These are phyloP conservation scores for Mycena polygramma DNA, from an alignment of 768 basidiomycete genomes.

Conservation along the genomic window DNA sequence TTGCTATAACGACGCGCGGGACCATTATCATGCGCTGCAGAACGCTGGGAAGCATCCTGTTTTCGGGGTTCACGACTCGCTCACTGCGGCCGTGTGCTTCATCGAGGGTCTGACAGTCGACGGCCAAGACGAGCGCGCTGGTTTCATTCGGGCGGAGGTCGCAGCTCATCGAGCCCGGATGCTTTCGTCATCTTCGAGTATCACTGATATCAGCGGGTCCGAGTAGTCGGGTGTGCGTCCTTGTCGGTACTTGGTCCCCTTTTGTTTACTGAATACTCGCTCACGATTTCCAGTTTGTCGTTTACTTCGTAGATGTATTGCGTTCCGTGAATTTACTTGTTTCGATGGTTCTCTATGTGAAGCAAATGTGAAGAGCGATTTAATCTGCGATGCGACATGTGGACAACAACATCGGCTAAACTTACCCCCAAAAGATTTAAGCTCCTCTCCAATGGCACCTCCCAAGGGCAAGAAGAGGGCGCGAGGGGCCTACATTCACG, in stretches of 20 bases:
- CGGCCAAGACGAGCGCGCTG: neutral
- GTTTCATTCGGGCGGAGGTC: conserved; percentile 7
- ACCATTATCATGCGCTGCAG: neutral
- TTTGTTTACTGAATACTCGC: too few relatives aligned
- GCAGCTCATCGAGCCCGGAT: neutral
- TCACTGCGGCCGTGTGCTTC: neutral
- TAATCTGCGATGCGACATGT: too few relatives aligned
- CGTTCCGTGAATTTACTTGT: too few relatives aligned
- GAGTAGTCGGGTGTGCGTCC: too few relatives aligned
- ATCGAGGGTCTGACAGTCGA: neutral
- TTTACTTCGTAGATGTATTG: too few relatives aligned
- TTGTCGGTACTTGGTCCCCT: too few relatives aligned
- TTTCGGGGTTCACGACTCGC: neutral
- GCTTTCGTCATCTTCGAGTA: neutral
- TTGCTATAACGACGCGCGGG: neutral
- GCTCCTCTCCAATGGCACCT: too few relatives aligned
- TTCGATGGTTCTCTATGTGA: too few relatives aligned
- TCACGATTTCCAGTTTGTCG: too few relatives aligned
- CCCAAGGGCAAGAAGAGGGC: neutral
- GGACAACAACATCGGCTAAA: too few relatives aligned
- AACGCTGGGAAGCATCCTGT: neutral
- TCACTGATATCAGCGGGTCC: too few relatives aligned
- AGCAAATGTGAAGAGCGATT: too few relatives aligned
- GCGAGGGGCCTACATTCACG: conserved; percentile 10
- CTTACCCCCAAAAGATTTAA: neutral